Base-by-base conservation (phyloP, 306 rosid genomes). In the Casuarina cunninghamiana region DNA sequence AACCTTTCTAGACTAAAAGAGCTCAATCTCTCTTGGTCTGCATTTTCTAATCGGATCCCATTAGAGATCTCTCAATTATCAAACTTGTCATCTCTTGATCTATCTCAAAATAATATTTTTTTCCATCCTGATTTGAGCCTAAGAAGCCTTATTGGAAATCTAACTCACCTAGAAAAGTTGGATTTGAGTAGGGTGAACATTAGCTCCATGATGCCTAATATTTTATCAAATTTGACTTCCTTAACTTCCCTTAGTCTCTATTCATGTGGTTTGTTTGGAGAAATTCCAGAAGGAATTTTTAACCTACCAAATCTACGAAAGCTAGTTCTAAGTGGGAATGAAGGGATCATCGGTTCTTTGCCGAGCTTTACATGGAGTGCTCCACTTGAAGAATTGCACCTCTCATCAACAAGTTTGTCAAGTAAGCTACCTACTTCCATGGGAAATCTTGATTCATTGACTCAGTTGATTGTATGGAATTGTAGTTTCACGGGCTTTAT, bases 241-340 rank as follows among this genome's bases (percentile, higher is more conserved):
- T 54, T 54, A 17, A 54, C 2, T 1, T 17, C 4, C 17, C 32
- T 17, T 0, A 0, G 0, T 4, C 26, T 17, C 0, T 0, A 1
- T 51, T 0, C 0, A 0, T 78, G 65, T 61, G 2, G 4, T 2
- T 39, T 78, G 53, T 2, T 48, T 10, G 84, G 80, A 7, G 50
- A 58, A 7, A 69, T 75, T 41, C 77, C 84, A 1, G 61, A 5
- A 32, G 9, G 16, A 3, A 72, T 81, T 4, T 70, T 76, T 45
- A 43, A 71, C 2, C 62, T 71, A 13, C 63, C 81, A 54, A 55
- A 55, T 7, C 3, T 55, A 2, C 3, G 2, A 10, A 0, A n/a
- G 17, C 37, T 55, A n/a, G 1, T 0, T 7, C 9, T 55, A 7
- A 11, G 11, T 17, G 3, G 2, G 6, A 6, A 54, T 5, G 2